Percentiles rank a stretch among this genome's conserved stretches.
Evolutionary conservation across 2,329 filamentous ascomycete genomes (phyloP).

Genomic region (Fusarium camptoceras): DNA sequence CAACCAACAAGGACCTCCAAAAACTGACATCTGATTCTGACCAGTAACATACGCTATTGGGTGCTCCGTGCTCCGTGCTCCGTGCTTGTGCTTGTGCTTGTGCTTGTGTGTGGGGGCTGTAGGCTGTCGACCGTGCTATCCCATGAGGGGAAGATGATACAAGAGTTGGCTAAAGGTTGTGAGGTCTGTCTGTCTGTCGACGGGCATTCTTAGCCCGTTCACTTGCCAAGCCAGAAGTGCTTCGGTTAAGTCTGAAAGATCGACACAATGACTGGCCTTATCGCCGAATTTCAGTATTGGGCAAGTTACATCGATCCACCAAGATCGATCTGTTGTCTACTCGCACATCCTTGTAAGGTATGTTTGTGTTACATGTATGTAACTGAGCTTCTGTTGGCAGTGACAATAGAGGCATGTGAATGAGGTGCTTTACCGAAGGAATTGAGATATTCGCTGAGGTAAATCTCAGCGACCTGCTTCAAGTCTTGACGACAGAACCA

Average conservation of each 20-base stretch:
- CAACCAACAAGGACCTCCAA: conserved; percentile 23
- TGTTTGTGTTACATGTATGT: conserved; percentile 42
- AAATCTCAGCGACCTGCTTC: neutral
- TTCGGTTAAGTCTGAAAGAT: conserved; percentile 15
- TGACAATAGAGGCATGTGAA: conserved; percentile 26
- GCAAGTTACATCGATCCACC: conserved; percentile 36
- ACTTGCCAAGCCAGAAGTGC: conserved; percentile 15
- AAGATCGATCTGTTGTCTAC: conserved; percentile 40
- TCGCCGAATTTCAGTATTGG: conserved; percentile 34
- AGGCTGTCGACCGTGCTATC: neutral
- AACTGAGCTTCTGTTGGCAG: conserved; percentile 26
- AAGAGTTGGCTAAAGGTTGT: conserved; percentile 10
- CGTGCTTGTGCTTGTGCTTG: conserved; percentile 14
- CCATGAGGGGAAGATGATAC: conserved; percentile 16
- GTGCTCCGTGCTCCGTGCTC: conserved; percentile 17
- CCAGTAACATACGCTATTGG: conserved; percentile 33
- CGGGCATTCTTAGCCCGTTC: conserved; percentile 17
- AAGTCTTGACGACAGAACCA: neutral
- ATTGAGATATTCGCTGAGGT: neutral
- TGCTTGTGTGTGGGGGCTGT: conserved; percentile 34
- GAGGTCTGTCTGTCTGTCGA: neutral
- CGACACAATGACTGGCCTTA: conserved; percentile 30
- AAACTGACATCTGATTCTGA: conserved; percentile 46
- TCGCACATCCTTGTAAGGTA: conserved; percentile 37
- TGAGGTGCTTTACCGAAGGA: conserved; percentile 3